Conservation (phyloP, 2,329 filamentous ascomycete species). For the Sarocladiaceae sp. region DNA sequence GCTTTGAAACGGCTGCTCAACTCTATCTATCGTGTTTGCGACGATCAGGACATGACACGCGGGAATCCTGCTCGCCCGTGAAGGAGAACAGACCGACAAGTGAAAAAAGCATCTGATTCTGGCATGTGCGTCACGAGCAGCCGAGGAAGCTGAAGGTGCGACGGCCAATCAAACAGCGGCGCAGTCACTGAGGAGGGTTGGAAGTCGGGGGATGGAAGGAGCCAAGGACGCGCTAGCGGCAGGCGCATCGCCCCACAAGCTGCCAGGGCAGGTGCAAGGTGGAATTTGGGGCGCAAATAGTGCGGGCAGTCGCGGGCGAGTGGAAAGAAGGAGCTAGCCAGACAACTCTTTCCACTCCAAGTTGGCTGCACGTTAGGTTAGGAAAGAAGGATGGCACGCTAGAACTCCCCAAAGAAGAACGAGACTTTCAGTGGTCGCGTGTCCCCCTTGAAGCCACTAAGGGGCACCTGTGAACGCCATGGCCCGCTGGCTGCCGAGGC, state of each 20-base stretch:
- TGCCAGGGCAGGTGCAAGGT: constrained; percentile 2
- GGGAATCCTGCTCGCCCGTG: too few relatives aligned
- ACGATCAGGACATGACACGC: too few relatives aligned
- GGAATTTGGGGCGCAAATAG: too few relatives aligned
- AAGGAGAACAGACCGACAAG: too few relatives aligned
- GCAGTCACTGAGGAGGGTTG: neutral
- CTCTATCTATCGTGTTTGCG: too few relatives aligned
- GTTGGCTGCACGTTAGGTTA: too few relatives aligned
- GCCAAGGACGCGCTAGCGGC: neutral
- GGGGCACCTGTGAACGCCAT: neutral
- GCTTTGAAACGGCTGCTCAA: too few relatives aligned
- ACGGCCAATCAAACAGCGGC: neutral
- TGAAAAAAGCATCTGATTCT: neutral
- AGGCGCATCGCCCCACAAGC: constrained; percentile 1
- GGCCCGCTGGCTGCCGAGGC: neutral
- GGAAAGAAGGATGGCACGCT: too few relatives aligned
- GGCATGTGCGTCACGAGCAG: constrained; percentile 16
- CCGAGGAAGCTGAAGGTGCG: constrained; percentile 14
- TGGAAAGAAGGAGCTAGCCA: neutral
- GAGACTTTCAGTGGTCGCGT: neutral
- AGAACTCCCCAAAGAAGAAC: neutral
- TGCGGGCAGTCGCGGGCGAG: neutral
- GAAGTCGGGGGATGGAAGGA: neutral
- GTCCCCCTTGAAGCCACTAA: constrained; percentile 1
- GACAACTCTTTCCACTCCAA: too few relatives aligned